These are phyloP conservation scores for Xylariaceae sp. DNA, from an alignment of 2,329 filamentous ascomycete genomes.

Conservation along the genomic window DNA sequence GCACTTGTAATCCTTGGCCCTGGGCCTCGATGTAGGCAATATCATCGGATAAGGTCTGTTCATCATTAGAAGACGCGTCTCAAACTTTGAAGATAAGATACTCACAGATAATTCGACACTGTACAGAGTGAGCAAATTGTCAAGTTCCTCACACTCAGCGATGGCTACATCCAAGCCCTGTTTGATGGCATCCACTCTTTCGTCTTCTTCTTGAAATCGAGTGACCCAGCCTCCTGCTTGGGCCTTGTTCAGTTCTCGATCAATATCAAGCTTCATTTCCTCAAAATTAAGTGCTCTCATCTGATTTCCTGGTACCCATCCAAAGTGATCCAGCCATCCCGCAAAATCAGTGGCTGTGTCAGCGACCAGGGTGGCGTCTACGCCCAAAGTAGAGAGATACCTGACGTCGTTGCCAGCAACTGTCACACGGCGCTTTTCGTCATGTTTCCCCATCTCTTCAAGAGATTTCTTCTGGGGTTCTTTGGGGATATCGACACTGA, in stretches of 20 bases:
- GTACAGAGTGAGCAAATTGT: slow-evolving; percentile 90
- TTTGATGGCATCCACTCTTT: slow-evolving; percentile 82
- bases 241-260: slow-evolving; percentile 82
- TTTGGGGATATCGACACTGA: slow-evolving; percentile 38
- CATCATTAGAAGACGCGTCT: slow-evolving; percentile 21
- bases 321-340: slow-evolving; percentile 77
- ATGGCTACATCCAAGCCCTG: slow-evolving; percentile 85
- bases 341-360: slow-evolving; percentile 77
- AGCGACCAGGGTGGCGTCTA: slow-evolving; percentile 74
- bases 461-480: slow-evolving; percentile 26
- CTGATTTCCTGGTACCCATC: slow-evolving; percentile 75
- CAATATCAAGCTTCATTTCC: slow-evolving; percentile 75
- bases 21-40: slow-evolving; percentile 97
- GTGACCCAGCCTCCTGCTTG: slow-evolving; percentile 92
- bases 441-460: slow-evolving; percentile 36
- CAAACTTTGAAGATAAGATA: slow-evolving; percentile 16
- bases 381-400: slow-evolving; percentile 72
- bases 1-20: slow-evolving; percentile 92
- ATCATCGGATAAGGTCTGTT: slow-evolving; percentile 85
- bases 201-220: slow-evolving; percentile 80
- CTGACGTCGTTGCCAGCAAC: slow-evolving; percentile 71
- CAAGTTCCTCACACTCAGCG: slow-evolving; percentile 90
- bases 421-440: slow-evolving; percentile 56
- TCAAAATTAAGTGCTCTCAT: slow-evolving; percentile 73
- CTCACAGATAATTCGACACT: slow-evolving; percentile 87